A percentile compares a stretch with the other conserved stretches of the same genome.
These are phyloP conservation scores for Colletotrichum truncatum DNA, from an alignment of 2,329 filamentous ascomycete species.

Conservation along the genomic window DNA sequence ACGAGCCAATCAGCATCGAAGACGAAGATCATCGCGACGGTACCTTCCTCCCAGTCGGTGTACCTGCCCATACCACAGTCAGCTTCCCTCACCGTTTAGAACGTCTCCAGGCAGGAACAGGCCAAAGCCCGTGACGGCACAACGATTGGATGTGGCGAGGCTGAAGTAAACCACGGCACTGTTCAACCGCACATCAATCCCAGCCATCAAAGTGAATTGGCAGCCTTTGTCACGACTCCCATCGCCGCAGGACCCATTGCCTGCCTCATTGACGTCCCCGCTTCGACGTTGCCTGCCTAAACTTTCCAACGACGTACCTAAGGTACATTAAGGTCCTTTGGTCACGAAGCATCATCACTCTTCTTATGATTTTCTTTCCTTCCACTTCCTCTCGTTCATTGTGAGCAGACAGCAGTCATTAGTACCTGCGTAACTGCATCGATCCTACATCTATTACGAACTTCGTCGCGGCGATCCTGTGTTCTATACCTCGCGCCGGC, in stretches of 20 bases:
- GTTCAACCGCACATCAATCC: neutral
- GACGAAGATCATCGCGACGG: too few species aligned
- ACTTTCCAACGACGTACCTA: neutral
- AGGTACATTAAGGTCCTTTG: neutral
- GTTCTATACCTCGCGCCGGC: too few species aligned
- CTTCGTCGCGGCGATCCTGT: too few species aligned
- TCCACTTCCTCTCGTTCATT: too few species aligned
- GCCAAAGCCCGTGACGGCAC: neutral
- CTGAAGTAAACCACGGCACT: neutral
- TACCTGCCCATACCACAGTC: neutral
- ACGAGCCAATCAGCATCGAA: neutral
- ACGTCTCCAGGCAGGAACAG: neutral
- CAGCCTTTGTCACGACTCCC: neutral
- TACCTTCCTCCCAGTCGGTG: neutral
- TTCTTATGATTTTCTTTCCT: neutral
- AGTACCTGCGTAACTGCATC: too few species aligned
- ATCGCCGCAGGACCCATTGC: neutral
- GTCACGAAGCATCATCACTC: neutral
- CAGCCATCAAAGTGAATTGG: neutral
- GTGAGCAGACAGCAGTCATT: too few species aligned
- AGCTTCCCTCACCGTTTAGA: neutral
- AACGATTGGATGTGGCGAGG: slow-evolving; percentile 5
- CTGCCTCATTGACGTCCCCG: neutral
- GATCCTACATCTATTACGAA: too few species aligned
- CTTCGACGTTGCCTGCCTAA: neutral